Base-by-base conservation (phyloP, 345 rosid genomes). In the Bruguiera sexangula region DNA sequence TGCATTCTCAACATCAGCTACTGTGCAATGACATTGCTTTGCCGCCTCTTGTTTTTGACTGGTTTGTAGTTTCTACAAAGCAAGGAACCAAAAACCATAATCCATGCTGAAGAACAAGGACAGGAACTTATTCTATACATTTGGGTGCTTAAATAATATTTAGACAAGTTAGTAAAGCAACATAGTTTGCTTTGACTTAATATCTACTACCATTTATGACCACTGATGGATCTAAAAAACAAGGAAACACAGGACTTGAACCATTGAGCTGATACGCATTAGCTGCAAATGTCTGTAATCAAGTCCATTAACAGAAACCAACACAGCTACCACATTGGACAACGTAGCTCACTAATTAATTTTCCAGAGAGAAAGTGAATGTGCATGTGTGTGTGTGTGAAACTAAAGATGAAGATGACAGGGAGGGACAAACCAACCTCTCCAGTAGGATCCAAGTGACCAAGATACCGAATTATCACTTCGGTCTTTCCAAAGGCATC, bases 21-120 rank as follows among this genome's bases (percentile, higher is more conserved):
- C 76, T 0, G 97, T 86, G 73, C 99, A 89, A 19, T 87, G 83
- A 63, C 92, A 95, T 10, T 77, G 86, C 78, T 86, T 86, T 29
- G 97, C 96, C 1, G 96, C 95, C 71, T 83, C 95, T 83, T 87
- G 88, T 78, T 94, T 95, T 24, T 92, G 96, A 78, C 81, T 82
- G 53, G 70, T 67, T 89, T 86, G 85, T 48, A 95, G 85, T 80
- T 88, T 92, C 99, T 95, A 83, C 81, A 88, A 78, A 81, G 79
- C 76, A 83, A 72, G 43, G 75, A 86, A 77, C 78, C 89, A 82
- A 85, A 79, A 79, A 72, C 68, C 75, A 73, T 22, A 72, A 81
- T 82, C 78, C 82, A 72, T 24, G 78, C 43, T 57, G 37, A 63
- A 8, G 18, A 22, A 27, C 29, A 21, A 43, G 21, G 13, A 11